These are phyloP conservation scores for Gracilariopsis chorda DNA, from an alignment of 23 red algal genomes.

Conservation along the genomic window DNA sequence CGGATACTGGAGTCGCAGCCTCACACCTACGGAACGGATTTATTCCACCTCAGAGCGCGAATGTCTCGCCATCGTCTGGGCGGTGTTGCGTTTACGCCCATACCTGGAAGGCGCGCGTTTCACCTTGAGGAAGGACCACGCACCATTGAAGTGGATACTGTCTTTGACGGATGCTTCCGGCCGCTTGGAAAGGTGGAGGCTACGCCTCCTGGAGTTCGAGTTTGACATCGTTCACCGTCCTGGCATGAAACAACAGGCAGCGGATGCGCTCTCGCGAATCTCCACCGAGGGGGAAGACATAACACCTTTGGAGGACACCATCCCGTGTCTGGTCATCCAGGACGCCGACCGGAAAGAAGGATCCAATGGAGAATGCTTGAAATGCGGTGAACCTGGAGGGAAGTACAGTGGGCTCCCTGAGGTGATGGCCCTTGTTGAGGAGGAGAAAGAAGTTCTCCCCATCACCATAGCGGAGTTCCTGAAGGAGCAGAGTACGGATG, in stretches of 20 bases:
- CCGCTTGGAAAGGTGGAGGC: not conserved
- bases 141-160: slow-evolving; percentile 5
- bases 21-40: not conserved
- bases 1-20: slow-evolving; percentile 2
- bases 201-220: slow-evolving; percentile 31
- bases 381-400: not conserved
- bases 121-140: not conserved
- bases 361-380: not conserved
- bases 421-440: not conserved
- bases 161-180: not conserved
- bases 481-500: not conserved
- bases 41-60: not conserved
- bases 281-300: slow-evolving; percentile 4
- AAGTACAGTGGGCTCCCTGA: not conserved
- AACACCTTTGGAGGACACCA: not conserved
- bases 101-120: not conserved
- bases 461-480: not conserved
- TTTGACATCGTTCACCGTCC: slow-evolving; percentile 16
- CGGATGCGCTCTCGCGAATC: slow-evolving; percentile 18
- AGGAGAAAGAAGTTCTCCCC: not conserved
- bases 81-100: not conserved
- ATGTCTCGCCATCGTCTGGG: slow-evolving; percentile 24
- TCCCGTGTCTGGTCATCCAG: not conserved
- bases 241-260: slow-evolving; percentile 19
- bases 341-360: not conserved